Conservation (phyloP, 176 grass and related monocot species). For the Tuctoria greenei region DNA sequence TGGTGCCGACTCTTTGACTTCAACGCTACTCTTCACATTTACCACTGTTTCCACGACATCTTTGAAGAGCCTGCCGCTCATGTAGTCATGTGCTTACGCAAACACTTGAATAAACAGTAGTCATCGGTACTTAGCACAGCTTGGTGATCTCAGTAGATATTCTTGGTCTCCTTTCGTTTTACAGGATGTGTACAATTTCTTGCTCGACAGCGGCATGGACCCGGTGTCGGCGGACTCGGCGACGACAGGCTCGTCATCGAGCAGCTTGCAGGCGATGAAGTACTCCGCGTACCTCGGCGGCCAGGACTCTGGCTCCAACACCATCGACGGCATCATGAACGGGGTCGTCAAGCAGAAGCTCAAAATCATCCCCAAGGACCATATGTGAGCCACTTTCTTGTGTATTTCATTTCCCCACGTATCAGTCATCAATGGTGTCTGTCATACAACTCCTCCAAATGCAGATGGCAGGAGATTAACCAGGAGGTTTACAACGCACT, state of each 20-base stretch:
- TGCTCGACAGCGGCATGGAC: conserved; percentile 68
- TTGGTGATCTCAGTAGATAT: not conserved
- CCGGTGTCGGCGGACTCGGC: conserved; percentile 27
- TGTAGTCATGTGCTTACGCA: not conserved
- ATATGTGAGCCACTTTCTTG: not conserved
- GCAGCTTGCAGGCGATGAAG: not conserved
- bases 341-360: conserved; percentile 74
- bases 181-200: conserved; percentile 84
- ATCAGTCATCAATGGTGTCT: not conserved
- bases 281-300: conserved; percentile 57
- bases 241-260: not conserved
- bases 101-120: not conserved
- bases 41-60: no score
- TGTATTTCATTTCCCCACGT: not conserved
- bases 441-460: not conserved
- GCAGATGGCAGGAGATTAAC: conserved; percentile 29
- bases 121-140: not conserved
- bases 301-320: conserved; percentile 33
- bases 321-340: conserved; percentile 63
- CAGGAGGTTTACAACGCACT: conserved; percentile 51
- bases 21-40: not conserved
- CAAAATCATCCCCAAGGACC: conserved; percentile 69
- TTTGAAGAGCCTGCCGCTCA: not conserved
- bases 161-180: not conserved
- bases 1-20: not conserved